Evolutionary conservation across 2,329 filamentous ascomycete genomes (phyloP).

Genomic region (Mycogone perniciosa): DNA sequence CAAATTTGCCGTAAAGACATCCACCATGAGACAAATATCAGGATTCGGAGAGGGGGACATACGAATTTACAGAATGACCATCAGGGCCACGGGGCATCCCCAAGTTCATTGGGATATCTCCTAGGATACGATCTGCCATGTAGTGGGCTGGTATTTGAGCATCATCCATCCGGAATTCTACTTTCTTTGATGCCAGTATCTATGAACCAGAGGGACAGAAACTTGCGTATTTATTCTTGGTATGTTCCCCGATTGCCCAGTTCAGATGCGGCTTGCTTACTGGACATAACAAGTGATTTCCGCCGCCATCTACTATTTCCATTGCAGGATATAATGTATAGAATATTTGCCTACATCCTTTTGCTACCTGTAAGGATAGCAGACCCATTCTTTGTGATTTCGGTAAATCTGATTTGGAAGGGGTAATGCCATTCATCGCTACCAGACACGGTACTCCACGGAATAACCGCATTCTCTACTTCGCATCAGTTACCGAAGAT

Average conservation of each 20-base stretch:
- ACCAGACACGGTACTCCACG: not conserved
- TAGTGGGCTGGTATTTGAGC: not conserved
- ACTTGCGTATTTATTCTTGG: no score
- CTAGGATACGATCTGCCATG: not conserved
- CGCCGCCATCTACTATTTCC: not conserved
- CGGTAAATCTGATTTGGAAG: not conserved
- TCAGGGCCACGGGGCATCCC: not conserved
- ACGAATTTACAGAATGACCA: not conserved
- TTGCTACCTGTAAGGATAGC: not conserved
- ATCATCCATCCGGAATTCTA: not conserved
- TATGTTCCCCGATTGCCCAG: no score
- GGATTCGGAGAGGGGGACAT: not conserved
- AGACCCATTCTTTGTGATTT: not conserved
- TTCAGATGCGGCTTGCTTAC: not conserved
- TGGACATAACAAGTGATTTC: not conserved
- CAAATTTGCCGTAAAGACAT: not conserved
- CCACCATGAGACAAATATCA: not conserved
- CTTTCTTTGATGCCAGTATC: not conserved
- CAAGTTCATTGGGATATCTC: not conserved
- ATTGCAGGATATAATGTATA: not conserved
- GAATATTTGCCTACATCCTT: not conserved
- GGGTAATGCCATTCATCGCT: not conserved
- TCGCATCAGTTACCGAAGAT: no score
- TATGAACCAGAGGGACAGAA: no score
- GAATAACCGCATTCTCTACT: no score